A percentile compares a stretch with the other conserved stretches of the same genome.
These are phyloP conservation scores for Lichtheimia ramosa DNA, from an alignment of 371 early-diverging fungal species.

Conservation along the genomic window DNA sequence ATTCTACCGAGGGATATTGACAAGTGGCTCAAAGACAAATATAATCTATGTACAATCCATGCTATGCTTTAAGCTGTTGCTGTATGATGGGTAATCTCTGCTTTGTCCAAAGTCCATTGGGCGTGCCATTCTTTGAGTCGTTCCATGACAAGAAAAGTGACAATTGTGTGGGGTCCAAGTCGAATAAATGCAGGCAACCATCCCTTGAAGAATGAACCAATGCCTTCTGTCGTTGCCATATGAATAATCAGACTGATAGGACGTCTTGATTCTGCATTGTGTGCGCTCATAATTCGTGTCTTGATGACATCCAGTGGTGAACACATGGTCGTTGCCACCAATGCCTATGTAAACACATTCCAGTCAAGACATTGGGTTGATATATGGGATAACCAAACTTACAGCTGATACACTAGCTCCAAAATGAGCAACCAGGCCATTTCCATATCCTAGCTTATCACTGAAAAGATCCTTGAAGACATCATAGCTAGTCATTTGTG, in stretches of 20 bases:
- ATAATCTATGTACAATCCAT: no score
- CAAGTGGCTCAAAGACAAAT: no score
- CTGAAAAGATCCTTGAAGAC: constrained; percentile 56
- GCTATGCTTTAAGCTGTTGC: no score
- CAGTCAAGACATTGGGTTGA: not conserved
- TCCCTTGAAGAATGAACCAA: constrained; percentile 67
- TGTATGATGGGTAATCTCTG: no score
- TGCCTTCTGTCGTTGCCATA: constrained; percentile 62
- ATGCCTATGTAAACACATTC: constrained; percentile 25
- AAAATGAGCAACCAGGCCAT: constrained; percentile 69
- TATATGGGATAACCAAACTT: constrained; percentile 22
- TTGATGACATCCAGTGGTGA: constrained; percentile 74
- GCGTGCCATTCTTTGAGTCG: constrained; percentile 49
- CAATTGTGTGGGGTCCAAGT: constrained; percentile 70
- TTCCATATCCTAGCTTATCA: constrained; percentile 36
- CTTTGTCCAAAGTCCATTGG: not conserved
- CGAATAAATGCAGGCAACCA: constrained; percentile 68
- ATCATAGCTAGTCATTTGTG: constrained; percentile 64
- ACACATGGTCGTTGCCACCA: constrained; percentile 71
- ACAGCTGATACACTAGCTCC: constrained; percentile 75
- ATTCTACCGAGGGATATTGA: no score
- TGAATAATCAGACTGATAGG: constrained; percentile 48
- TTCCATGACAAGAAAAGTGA: constrained; percentile 69
- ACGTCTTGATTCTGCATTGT: constrained; percentile 13
- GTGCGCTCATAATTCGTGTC: constrained; percentile 66